Evolutionary conservation across 1,284 basidiomycete species (phyloP).

Genomic region (Apiotrichum brassicae): DNA sequence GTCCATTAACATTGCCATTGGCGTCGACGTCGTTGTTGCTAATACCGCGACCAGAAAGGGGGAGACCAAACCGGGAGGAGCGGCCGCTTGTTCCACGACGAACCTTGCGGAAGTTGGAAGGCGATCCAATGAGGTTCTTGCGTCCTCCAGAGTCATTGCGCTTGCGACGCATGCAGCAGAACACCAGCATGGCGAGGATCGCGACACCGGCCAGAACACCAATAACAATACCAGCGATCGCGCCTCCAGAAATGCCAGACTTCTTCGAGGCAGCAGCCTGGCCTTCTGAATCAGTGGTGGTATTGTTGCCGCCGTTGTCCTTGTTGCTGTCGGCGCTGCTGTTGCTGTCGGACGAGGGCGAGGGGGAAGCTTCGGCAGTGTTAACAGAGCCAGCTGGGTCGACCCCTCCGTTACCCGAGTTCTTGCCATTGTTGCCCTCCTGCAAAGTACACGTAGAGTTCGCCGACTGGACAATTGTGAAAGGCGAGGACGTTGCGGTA

Average conservation of each 20-base stretch:
- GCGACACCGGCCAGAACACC: constrained; percentile 29
- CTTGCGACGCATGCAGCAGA: constrained; percentile 13
- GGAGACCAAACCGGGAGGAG: not conserved
- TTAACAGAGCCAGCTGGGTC: too few relatives aligned
- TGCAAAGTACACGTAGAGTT: too few relatives aligned
- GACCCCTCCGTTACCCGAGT: too few relatives aligned
- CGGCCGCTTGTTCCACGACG: not conserved
- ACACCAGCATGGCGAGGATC: constrained; percentile 21
- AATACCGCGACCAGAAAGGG: not conserved
- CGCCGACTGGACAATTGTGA: too few relatives aligned
- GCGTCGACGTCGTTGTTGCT: not conserved
- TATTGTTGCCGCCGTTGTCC: too few relatives aligned
- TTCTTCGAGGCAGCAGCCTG: not conserved
- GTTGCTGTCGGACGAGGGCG: not conserved
- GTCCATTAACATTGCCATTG: not conserved
- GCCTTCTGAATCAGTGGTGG: not conserved
- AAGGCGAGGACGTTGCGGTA: too few relatives aligned
- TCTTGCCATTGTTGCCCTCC: too few relatives aligned
- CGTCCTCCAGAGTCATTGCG: not conserved
- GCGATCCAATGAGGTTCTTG: constrained; percentile 4
- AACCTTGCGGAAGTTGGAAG: constrained; percentile 11
- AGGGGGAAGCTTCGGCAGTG: too few relatives aligned
- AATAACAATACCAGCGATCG: constrained; percentile 39
- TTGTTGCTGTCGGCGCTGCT: too few relatives aligned
- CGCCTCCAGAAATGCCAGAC: constrained; percentile 25